Base-by-base conservation (phyloP, 2,329 filamentous ascomycete species). In the Aspergillus awamori region DNA sequence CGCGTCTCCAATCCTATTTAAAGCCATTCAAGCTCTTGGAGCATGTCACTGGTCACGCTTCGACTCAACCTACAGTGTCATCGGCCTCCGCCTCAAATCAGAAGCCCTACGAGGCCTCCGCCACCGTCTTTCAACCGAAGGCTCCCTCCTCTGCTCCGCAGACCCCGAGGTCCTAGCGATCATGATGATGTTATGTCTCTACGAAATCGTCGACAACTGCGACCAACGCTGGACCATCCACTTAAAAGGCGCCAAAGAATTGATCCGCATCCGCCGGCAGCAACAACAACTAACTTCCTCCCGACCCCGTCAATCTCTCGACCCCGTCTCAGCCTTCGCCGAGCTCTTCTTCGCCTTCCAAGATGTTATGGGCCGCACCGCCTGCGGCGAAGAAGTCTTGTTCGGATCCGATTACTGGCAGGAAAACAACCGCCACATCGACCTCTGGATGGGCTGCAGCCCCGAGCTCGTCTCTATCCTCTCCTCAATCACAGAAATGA, bases 331-430 rank as follows among this genome's bases (percentile, higher is more conserved):
- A 2, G 72, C 76, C 5, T 77, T 77, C 54, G 69, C 79, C 0
- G 81, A 83, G 62, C 74, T 77, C 1, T 83, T 82, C 63, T 83
- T 83, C 58, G 81, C 81, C 3, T 83, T 82, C 13, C 81, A 83
- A 60, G 81, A 83, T 60, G 79, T 82, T 15, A 83, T 83, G 63
- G 81, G 81, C 28, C 76, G 81, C 36, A 83, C 81, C 0, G 81
- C 81, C 0, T 83, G 81, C 55, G 81, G 80, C 2, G 78, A 82
- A 10, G 76, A 79, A 8, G 77, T 80, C 0, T 69, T 81, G 0
- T 83, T 83, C 49, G 81, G 80, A 2, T 73, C 71, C 30, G 80
- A 83, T 53, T 83, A 82, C 59, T 83, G 81, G 81, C 67, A 70
- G 24, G 69, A 74, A 5, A 67, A 74, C 38, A 74, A 77, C 38